Conservation (phyloP, 495 filamentous ascomycete genomes). For the Parachaetomium inaequale region DNA sequence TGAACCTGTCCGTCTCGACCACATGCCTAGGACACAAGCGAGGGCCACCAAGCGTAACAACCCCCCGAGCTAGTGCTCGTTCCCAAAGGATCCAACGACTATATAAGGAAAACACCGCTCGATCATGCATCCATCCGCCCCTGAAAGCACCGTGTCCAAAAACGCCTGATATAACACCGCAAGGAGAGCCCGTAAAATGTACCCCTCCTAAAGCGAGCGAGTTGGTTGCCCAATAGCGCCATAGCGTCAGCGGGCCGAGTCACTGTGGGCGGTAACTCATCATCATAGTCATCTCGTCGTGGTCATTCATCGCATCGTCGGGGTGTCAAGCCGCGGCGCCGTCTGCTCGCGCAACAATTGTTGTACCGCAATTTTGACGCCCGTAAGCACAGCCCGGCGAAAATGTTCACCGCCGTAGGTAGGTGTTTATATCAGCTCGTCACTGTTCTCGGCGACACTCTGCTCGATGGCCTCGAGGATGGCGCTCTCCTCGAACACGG, state of each 20-base stretch:
- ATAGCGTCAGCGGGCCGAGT: not conserved
- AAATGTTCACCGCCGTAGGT: not conserved
- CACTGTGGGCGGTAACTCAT: not conserved
- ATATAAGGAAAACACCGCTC: not conserved
- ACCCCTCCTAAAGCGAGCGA: not conserved
- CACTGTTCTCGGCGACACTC: slow-evolving; percentile 66
- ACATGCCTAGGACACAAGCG: too few species aligned
- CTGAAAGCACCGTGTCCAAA: not conserved
- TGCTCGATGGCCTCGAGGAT: slow-evolving; percentile 73
- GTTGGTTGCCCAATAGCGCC: not conserved
- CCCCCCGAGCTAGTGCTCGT: not conserved
- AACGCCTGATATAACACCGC: not conserved
- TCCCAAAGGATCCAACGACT: not conserved
- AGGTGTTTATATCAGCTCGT: slow-evolving; percentile 61
- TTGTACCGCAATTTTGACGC: not conserved
- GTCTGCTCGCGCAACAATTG: not conserved
- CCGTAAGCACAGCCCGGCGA: not conserved
- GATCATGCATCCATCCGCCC: not conserved
- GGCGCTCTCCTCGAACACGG: slow-evolving; percentile 77
- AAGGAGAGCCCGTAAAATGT: not conserved
- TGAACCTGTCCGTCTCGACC: too few species aligned
- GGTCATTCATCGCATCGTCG: not conserved
- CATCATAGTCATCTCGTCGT: not conserved
- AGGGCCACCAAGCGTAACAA: not conserved
- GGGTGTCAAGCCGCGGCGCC: too few species aligned